Conservation (phyloP, 2,329 filamentous ascomycete species). For the Colletotrichum cereale region DNA sequence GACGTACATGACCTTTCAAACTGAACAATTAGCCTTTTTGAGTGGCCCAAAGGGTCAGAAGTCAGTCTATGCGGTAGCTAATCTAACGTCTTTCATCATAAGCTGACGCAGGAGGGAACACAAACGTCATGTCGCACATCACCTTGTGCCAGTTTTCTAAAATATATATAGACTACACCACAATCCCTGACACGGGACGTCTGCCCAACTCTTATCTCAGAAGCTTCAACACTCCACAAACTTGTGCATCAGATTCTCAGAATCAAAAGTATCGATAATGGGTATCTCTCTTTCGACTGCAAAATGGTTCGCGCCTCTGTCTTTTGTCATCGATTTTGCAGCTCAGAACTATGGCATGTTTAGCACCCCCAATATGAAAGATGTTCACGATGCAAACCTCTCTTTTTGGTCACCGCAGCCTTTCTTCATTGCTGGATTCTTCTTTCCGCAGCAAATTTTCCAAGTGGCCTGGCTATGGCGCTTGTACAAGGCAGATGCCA, state of each 20-base stretch:
- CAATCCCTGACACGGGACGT: too few species aligned
- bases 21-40: background rate
- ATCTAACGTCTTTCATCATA: background rate
- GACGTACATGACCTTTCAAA: background rate
- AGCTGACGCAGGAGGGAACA: background rate
- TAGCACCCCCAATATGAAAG: slow-evolving; percentile 68
- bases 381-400: slow-evolving; percentile 68
- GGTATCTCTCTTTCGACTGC: slow-evolving; percentile 66
- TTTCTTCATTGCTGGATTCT: slow-evolving; percentile 70
- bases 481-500: slow-evolving; percentile 62
- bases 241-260: too few species aligned
- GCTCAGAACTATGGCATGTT: slow-evolving; percentile 71
- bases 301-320: slow-evolving; percentile 64
- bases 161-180: background rate
- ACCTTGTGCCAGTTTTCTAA: background rate
- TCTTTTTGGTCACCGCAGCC: slow-evolving; percentile 71
- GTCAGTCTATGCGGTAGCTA: background rate
- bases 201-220: too few species aligned
- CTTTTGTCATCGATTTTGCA: slow-evolving; percentile 68
- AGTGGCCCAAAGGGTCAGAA: background rate
- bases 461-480: slow-evolving; percentile 70
- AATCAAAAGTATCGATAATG: slow-evolving; percentile 51
- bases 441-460: slow-evolving; percentile 71
- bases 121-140: background rate
- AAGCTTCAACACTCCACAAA: background rate